Conservation (phyloP, 2,329 filamentous ascomycete genomes). For the Nigrospora sphaerica region DNA sequence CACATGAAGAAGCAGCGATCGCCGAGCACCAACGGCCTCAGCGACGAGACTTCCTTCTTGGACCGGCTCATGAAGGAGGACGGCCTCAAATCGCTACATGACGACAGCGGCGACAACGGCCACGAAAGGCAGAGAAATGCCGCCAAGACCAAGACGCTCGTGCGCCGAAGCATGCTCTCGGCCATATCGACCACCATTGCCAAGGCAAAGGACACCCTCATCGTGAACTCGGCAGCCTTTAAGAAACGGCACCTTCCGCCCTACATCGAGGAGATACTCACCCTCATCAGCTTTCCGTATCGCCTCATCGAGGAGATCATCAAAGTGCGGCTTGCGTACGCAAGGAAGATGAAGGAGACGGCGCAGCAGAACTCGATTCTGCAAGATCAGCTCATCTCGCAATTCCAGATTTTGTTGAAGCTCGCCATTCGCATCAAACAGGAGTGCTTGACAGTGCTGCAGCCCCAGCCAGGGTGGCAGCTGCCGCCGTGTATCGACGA, state of each 20-base stretch:
- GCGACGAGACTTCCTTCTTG: slow-evolving; percentile 88
- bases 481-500: slow-evolving; percentile 94
- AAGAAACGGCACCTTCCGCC: slow-evolving; percentile 85
- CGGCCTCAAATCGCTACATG: slow-evolving; percentile 83
- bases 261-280: slow-evolving; percentile 93
- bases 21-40: slow-evolving; percentile 63
- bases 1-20: slow-evolving; percentile 65
- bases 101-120: slow-evolving; percentile 58
- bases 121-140: slow-evolving; percentile 23
- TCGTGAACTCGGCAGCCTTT: slow-evolving; percentile 78
- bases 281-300: slow-evolving; percentile 93
- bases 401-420: slow-evolving; percentile 89
- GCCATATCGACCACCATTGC: slow-evolving; percentile 80
- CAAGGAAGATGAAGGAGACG: slow-evolving; percentile 91
- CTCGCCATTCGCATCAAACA: slow-evolving; percentile 90
- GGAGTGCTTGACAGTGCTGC: slow-evolving; percentile 76
- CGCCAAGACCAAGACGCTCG: slow-evolving; percentile 29
- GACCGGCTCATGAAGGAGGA: slow-evolving; percentile 95
- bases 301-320: slow-evolving; percentile 96
- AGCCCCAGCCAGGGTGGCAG: slow-evolving; percentile 89
- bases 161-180: slow-evolving; percentile 69
- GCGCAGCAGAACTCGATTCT: slow-evolving; percentile 88
- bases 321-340: slow-evolving; percentile 81
- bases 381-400: slow-evolving; percentile 94
- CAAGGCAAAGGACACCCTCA: slow-evolving; percentile 89